These are phyloP conservation scores for Macaranga tanarius DNA, from an alignment of 441 rosid species.

Conservation along the genomic window DNA sequence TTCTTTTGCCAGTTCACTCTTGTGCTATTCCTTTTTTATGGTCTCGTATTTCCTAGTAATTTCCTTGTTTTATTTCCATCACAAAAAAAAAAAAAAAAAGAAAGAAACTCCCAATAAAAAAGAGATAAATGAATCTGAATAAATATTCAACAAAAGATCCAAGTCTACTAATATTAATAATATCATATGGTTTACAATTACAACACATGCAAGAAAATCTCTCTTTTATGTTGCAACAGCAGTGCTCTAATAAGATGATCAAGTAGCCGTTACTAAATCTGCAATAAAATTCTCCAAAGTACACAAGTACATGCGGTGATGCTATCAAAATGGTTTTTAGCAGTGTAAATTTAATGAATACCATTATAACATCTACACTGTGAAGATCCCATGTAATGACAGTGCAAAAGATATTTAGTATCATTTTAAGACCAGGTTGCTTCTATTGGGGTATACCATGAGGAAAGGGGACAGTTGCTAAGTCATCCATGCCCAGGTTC, in stretches of 20 bases:
- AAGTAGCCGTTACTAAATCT: neutral
- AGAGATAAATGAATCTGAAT: neutral
- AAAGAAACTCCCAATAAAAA: neutral
- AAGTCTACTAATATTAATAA: neutral
- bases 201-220: neutral
- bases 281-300: neutral
- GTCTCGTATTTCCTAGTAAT: too few species aligned
- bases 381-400: neutral
- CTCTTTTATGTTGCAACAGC: neutral
- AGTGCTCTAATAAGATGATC: neutral
- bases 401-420: too few species aligned
- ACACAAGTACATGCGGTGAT: neutral
- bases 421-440: too few species aligned
- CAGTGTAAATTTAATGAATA: neutral
- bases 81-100: neutral
- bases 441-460: neutral
- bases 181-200: neutral
- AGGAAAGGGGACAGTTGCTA: neutral
- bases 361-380: neutral
- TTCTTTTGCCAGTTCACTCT: neutral
- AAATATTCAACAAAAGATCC: neutral
- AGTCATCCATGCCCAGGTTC: neutral
- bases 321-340: too few species aligned
- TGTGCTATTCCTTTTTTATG: neutral
- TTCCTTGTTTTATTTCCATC: too few species aligned